Evolutionary conservation across 441 rosid genomes (phyloP).

Genomic region (Populus hybrid): DNA sequence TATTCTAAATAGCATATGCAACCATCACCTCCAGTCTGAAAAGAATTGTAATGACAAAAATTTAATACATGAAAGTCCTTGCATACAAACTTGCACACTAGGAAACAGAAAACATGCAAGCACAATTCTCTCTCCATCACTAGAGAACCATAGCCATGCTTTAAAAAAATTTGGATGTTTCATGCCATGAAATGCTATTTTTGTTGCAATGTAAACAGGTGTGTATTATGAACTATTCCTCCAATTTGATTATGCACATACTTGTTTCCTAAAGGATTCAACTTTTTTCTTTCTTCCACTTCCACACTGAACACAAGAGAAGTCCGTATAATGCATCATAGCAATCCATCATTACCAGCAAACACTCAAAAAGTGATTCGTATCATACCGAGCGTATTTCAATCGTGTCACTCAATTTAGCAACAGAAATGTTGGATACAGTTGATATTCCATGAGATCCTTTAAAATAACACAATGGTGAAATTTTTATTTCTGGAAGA

Average conservation of each 20-base stretch:
- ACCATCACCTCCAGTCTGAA: slow-evolving; percentile 96
- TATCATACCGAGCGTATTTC: slow-evolving; percentile 80
- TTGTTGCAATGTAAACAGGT: neutral
- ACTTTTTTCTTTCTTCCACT: neutral
- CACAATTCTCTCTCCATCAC: neutral
- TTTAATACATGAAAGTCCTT: slow-evolving; percentile 7
- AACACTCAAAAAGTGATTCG: slow-evolving; percentile 14
- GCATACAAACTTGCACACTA: slow-evolving; percentile 3
- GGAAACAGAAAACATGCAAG: slow-evolving; percentile 6
- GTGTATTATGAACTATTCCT: neutral
- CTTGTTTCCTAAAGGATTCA: slow-evolving; percentile 9
- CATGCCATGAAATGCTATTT: slow-evolving; percentile 6
- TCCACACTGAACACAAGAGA: neutral
- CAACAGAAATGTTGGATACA: slow-evolving; percentile 62
- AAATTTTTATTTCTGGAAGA: slow-evolving; percentile 41
- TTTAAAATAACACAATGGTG: slow-evolving; percentile 72
- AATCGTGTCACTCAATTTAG: slow-evolving; percentile 47
- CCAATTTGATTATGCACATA: slow-evolving; percentile 7
- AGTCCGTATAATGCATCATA: neutral
- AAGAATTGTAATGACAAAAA: slow-evolving; percentile 22
- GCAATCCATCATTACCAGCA: neutral
- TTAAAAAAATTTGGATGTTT: neutral
- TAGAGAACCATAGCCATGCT: neutral
- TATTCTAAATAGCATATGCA: slow-evolving; percentile 89
- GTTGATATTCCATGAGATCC: slow-evolving; percentile 97